Conservation (phyloP, 2,329 filamentous ascomycete genomes). For the Cordyceps pruinosa region DNA sequence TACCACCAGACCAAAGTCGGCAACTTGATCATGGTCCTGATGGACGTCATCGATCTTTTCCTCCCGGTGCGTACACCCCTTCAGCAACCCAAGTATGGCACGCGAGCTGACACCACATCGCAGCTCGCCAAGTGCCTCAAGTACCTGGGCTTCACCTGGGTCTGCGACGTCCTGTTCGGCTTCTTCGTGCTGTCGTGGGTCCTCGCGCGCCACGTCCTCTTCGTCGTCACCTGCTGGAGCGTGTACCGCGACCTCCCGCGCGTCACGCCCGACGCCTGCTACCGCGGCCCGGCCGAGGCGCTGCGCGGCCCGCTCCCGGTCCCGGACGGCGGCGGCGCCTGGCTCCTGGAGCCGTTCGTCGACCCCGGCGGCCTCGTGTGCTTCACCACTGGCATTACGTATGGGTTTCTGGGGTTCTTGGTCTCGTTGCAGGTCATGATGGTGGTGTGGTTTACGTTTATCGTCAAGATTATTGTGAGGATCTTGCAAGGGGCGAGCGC, state of each 20-base stretch:
- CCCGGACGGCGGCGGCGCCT: conserved; percentile 46
- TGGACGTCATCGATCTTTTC: conserved; percentile 88
- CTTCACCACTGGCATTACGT: conserved; percentile 67
- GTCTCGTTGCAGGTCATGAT: conserved; percentile 73
- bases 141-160: conserved; percentile 67
- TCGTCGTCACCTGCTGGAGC: conserved; percentile 73
- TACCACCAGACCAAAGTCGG: conserved; percentile 85
- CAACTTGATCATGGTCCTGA: conserved; percentile 80
- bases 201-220: conserved; percentile 71
- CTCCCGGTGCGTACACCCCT: conserved; percentile 59
- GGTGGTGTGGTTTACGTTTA: conserved; percentile 83
- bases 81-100: neutral
- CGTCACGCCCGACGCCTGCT: conserved; percentile 64
- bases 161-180: conserved; percentile 78
- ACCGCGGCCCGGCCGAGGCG: conserved; percentile 48
- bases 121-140: conserved; percentile 89
- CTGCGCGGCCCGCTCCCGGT: conserved; percentile 46
- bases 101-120: no score
- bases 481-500: conserved; percentile 71
- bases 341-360: conserved; percentile 68
- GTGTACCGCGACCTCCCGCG: conserved; percentile 61
- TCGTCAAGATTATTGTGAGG: conserved; percentile 70
- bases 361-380: conserved; percentile 71
- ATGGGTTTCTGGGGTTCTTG: conserved; percentile 69
- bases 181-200: conserved; percentile 84